Percentiles rank a stretch among this genome's conserved stretches.
phyloP scores from a whole-genome alignment of 1,139 yeast species.

The Saccharomyces hybrid region DNA sequence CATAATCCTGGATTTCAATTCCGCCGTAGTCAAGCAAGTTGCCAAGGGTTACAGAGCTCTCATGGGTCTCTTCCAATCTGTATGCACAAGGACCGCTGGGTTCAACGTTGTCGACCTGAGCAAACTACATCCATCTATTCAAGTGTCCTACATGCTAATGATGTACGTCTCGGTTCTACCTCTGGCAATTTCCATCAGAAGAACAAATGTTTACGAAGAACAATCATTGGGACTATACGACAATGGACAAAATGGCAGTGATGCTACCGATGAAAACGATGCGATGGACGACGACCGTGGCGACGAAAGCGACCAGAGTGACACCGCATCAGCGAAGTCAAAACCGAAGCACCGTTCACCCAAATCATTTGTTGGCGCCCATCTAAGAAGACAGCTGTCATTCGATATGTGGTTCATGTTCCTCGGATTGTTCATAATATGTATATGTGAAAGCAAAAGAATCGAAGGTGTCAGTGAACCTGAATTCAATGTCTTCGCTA shows the following conservation, averaged over 20 bases:
- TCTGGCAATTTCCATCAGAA: no score
- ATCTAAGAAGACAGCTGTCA: conserved; percentile 82
- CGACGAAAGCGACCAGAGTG: neutral
- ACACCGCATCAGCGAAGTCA: conserved; percentile 1
- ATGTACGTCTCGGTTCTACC: no score
- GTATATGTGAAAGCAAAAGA: conserved; percentile 71
- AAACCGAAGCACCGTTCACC: conserved; percentile 18
- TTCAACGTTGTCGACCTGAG: no score
- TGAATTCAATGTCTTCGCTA: conserved; percentile 58
- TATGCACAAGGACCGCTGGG: no score
- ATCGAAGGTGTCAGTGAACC: conserved; percentile 39
- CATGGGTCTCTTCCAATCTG: no score
- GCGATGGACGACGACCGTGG: conserved; percentile 28
- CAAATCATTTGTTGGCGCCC: conserved; percentile 71
- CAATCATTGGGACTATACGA: no score
- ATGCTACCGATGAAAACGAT: conserved; percentile 34
- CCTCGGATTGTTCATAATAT: conserved; percentile 73
- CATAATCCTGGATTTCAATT: no score
- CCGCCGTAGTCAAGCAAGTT: no score
- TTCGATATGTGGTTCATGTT: conserved; percentile 92
- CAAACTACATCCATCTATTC: no score
- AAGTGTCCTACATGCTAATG: no score
- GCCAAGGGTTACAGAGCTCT: no score
- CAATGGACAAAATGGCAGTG: neutral
- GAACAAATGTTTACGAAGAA: no score